These are phyloP conservation scores for Inonotus obliquus DNA, from an alignment of 1,284 basidiomycete species.

Conservation along the genomic window DNA sequence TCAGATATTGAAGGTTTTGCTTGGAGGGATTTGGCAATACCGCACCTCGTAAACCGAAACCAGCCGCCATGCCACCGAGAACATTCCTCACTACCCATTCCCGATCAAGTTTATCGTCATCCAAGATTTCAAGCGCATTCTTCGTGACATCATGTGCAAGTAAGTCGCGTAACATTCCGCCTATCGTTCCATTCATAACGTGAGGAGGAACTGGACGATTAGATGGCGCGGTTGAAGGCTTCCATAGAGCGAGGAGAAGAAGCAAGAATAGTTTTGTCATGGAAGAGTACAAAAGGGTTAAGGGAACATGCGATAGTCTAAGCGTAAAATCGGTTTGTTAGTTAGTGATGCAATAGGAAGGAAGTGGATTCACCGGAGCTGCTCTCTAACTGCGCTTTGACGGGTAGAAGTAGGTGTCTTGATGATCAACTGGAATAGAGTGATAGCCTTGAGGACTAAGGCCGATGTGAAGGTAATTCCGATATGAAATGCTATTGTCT, in stretches of 20 bases:
- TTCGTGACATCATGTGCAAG: conserved; percentile 31
- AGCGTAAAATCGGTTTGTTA: not conserved
- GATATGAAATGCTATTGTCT: conserved; percentile 67
- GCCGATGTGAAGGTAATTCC: conserved; percentile 58
- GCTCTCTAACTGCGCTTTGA: conserved; percentile 44
- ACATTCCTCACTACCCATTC: conserved; percentile 84
- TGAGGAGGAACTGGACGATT: conserved; percentile 23
- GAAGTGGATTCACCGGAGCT: conserved; percentile 47
- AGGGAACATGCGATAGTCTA: conserved; percentile 43
- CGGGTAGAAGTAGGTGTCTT: conserved; percentile 1
- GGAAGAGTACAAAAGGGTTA: conserved; percentile 83
- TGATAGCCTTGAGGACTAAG: conserved; percentile 41
- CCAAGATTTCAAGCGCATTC: conserved; percentile 44
- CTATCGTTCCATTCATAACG: not conserved
- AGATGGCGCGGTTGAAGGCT: conserved; percentile 36
- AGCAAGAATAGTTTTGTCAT: conserved; percentile 84
- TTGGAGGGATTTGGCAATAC: not conserved
- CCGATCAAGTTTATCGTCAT: conserved; percentile 67
- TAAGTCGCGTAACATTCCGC: not conserved
- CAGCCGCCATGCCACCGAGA: conserved; percentile 79
- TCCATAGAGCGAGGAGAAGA: conserved; percentile 81
- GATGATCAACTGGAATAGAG: conserved; percentile 22
- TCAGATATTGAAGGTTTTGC: conserved; percentile 25
- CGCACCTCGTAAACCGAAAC: conserved; percentile 60
- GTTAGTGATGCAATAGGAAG: not conserved